Conservation (phyloP, 2,329 filamentous ascomycete genomes). For the Talaromyces sp. region DNA sequence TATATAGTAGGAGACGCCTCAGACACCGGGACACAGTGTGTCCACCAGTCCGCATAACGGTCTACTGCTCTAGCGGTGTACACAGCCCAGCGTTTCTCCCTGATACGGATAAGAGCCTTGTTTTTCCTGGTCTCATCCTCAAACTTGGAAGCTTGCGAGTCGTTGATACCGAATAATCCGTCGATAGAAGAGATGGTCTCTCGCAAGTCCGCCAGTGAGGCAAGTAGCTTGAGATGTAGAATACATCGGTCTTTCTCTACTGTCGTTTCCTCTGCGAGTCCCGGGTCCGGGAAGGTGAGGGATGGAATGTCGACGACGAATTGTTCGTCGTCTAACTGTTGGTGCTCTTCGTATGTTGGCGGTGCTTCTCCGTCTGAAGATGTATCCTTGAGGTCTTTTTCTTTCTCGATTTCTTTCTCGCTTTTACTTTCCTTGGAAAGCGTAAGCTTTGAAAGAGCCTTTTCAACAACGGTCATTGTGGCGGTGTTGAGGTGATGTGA, state of each 20-base stretch:
- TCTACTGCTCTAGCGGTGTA: slow-evolving; percentile 67
- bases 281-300: slow-evolving; percentile 25
- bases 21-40: slow-evolving; percentile 27
- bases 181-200: slow-evolving; percentile 65
- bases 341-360: slow-evolving; percentile 26
- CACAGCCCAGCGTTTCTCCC: slow-evolving; percentile 71
- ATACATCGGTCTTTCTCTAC: slow-evolving; percentile 57
- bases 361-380: slow-evolving; percentile 18
- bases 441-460: background rate
- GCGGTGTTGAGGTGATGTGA: background rate
- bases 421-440: background rate
- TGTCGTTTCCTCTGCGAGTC: slow-evolving; percentile 20
- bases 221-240: slow-evolving; percentile 70
- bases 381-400: background rate
- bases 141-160: slow-evolving; percentile 42
- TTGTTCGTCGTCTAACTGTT: background rate
- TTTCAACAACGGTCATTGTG: slow-evolving; percentile 2
- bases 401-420: background rate
- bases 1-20: slow-evolving; percentile 18
- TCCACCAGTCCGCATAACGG: slow-evolving; percentile 67
- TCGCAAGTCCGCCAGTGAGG: slow-evolving; percentile 64
- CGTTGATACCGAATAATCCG: slow-evolving; percentile 63
- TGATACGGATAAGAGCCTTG: slow-evolving; percentile 52
- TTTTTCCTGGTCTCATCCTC: slow-evolving; percentile 38
- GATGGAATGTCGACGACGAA: slow-evolving; percentile 23